These are phyloP conservation scores for Leptographium radiaticola DNA, from an alignment of 2,329 filamentous ascomycete genomes.

Conservation along the genomic window DNA sequence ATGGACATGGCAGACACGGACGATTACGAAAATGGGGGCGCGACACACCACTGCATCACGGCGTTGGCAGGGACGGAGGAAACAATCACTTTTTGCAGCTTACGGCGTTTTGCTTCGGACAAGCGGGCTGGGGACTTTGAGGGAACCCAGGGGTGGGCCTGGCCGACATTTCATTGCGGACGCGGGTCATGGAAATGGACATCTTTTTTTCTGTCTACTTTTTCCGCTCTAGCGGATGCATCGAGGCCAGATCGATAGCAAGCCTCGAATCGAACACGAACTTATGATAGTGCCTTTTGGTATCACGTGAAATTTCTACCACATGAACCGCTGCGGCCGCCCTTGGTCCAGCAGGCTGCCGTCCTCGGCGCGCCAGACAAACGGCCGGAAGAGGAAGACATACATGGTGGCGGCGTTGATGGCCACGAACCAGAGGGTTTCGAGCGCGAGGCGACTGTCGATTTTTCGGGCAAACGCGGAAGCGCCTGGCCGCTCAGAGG, in stretches of 20 bases:
- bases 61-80: not conserved
- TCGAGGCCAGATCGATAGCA: too few relatives aligned
- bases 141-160: not conserved
- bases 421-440: conserved; percentile 55
- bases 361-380: conserved; percentile 46
- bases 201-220: not conserved
- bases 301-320: conserved; percentile 31
- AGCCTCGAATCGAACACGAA: too few relatives aligned
- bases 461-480: conserved; percentile 13
- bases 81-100: not conserved
- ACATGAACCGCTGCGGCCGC: conserved; percentile 66
- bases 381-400: conserved; percentile 56
- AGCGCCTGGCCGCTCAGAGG: not conserved
- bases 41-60: not conserved
- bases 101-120: not conserved
- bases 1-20: not conserved
- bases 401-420: conserved; percentile 57
- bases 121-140: not conserved
- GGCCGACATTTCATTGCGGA: not conserved
- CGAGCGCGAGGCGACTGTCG: conserved; percentile 38
- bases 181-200: not conserved
- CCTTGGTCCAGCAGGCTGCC: conserved; percentile 41
- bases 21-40: not conserved
- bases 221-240: not conserved
- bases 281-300: not conserved